Evolutionary conservation across 1,284 basidiomycete species (phyloP).

Genomic region (Irpex rosettiformis): DNA sequence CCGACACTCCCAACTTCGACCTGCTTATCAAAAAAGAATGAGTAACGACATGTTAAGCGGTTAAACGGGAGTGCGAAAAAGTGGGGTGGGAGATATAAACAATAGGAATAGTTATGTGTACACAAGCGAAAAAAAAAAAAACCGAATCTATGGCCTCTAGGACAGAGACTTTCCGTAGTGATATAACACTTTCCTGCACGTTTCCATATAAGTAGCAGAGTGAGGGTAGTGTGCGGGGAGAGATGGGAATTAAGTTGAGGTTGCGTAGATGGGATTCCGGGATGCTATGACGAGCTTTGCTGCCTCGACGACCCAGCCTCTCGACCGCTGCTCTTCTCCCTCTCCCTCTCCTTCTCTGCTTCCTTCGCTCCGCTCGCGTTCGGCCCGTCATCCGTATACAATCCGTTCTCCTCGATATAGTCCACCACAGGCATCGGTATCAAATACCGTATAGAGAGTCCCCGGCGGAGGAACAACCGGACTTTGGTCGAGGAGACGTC

Average conservation of each 20-base stretch:
- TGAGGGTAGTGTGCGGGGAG: not conserved
- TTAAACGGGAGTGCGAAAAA: too few relatives aligned
- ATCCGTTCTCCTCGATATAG: slow-evolving; percentile 85
- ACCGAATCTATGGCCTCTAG: too few relatives aligned
- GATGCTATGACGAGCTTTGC: not conserved
- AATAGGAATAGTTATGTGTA: too few relatives aligned
- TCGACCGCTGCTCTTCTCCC: slow-evolving; percentile 31
- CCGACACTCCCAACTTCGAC: not conserved
- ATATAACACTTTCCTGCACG: too few relatives aligned
- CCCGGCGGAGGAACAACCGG: slow-evolving; percentile 84
- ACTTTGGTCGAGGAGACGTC: slow-evolving; percentile 98
- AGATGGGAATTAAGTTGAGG: not conserved
- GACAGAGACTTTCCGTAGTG: too few relatives aligned
- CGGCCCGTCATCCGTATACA: slow-evolving; percentile 65
- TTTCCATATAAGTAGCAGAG: too few relatives aligned
- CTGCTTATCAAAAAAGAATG: too few relatives aligned
- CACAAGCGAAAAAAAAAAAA: too few relatives aligned
- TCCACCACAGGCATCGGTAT: slow-evolving; percentile 90
- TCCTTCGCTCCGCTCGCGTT: slow-evolving; percentile 21
- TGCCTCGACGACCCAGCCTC: not conserved
- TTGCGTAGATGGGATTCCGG: too few relatives aligned
- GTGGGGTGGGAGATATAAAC: too few relatives aligned
- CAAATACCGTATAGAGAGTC: slow-evolving; percentile 93
- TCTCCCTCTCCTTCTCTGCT: slow-evolving; percentile 40
- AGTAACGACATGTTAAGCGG: too few relatives aligned